phyloP scores from a whole-genome alignment of 176 grass and related monocot genomes.

The Phoenix roebelenii region DNA sequence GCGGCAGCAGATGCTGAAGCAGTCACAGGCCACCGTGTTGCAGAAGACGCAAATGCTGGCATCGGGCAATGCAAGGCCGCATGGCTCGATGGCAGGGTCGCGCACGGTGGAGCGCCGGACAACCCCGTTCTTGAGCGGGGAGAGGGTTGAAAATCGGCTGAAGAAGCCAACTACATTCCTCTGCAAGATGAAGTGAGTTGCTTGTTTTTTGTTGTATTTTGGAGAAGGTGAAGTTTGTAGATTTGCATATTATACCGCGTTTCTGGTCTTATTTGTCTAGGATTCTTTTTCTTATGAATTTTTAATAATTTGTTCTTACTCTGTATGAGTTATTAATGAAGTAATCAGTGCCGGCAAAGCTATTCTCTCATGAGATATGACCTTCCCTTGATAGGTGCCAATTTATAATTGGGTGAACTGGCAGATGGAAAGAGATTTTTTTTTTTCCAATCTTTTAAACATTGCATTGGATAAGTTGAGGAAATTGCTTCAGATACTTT shows the following conservation, averaged over 20 bases:
- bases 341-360: too few species aligned
- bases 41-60: slow-evolving; percentile 64
- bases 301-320: too few species aligned
- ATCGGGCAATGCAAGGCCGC: background rate
- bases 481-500: too few species aligned
- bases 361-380: too few species aligned
- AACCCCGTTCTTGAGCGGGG: slow-evolving; percentile 21
- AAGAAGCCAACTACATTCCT: slow-evolving; percentile 96
- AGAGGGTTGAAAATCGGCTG: slow-evolving; percentile 74
- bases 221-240: slow-evolving; percentile 25
- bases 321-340: too few species aligned
- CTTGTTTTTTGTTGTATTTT: background rate
- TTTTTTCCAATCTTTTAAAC: too few species aligned
- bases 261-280: too few species aligned
- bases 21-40: slow-evolving; percentile 62
- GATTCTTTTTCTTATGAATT: too few species aligned
- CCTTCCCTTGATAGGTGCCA: too few species aligned
- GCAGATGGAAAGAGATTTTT: too few species aligned
- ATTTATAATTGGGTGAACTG: too few species aligned
- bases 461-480: too few species aligned
- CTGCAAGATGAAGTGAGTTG: slow-evolving; percentile 63
- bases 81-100: slow-evolving; percentile 21
- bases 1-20: slow-evolving; percentile 64
- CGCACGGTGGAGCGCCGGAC: slow-evolving; percentile 17
- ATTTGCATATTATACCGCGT: background rate